Evolutionary conservation across 371 early-diverging fungal genomes (phyloP), one percentile per base, ranked within the genome.

Genomic region (Circinella umbellata): DNA sequence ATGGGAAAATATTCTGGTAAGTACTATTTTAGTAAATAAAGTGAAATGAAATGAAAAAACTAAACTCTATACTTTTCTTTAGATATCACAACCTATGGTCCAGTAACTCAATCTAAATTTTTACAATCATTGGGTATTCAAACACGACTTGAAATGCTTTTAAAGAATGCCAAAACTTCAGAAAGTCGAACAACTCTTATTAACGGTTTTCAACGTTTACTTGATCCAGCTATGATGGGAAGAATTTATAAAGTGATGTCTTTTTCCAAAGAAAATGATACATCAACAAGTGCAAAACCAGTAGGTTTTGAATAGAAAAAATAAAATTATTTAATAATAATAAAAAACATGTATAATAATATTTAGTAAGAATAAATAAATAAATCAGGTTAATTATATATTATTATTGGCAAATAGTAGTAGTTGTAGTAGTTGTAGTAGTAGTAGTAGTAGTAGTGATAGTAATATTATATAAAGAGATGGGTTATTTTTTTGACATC

Each of bases 41-140:
- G 27, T 27, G 27, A 27, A 27, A 27, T 27, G 27, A 27, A 27
- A 27, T 27, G 27, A 27, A 27, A 71, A 47, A 10, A n/a, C n/a
- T n/a, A 9, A 59, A 18, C 61, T 8, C 3, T 3, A 13, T 13
- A 14, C n/a, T 34, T 46, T 14, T 36, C 14, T 53, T 20, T 63
- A 80, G 81, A 68, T 60, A 46, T 80, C 11, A 67, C 66, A 10
- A 54, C 76, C 8, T 87, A 88, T 77, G 98, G 97, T 0, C 95
- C 96, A 5, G 77, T 95, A 5, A 92, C 93, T 10, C 99, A 98
- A 78, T 84, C 89, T 9, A 75, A 87, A 36, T 94, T 97, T 72
- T 76, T 98, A 34, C 89, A 92, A 39, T 77, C 87, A 7, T 86
- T 98, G 74, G 98, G 99, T 14, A 96, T 98, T 54, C 89, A 89